phyloP scores from a whole-genome alignment of 768 basidiomycete species.

The Trametes coccinea region DNA sequence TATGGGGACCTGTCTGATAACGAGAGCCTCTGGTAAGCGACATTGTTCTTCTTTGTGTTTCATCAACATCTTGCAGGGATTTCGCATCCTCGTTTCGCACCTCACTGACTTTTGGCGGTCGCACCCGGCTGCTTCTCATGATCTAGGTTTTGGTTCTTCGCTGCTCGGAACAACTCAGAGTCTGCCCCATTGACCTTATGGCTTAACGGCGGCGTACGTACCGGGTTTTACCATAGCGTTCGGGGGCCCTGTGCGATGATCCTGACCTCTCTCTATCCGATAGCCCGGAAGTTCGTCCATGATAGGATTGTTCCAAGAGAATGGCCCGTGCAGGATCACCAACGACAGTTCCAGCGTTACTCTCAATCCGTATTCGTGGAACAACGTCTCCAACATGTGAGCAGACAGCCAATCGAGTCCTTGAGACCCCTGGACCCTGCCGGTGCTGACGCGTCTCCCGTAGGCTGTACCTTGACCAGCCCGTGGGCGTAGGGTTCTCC shows the following conservation, averaged over 20 bases:
- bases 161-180: conserved; percentile 57
- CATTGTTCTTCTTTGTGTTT: not conserved
- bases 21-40: conserved; percentile 55
- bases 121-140: not conserved
- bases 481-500: conserved; percentile 63
- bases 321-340: conserved; percentile 44
- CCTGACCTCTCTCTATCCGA: not conserved
- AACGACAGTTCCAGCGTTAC: conserved; percentile 53
- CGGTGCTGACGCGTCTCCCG: not conserved
- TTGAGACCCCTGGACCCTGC: not conserved
- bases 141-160: conserved; percentile 70
- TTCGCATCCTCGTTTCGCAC: not conserved
- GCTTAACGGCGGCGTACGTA: conserved; percentile 57
- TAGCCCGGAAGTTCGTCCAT: conserved; percentile 43
- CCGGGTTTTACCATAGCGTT: not conserved
- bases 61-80: not conserved
- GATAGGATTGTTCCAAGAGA: conserved; percentile 45
- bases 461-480: conserved; percentile 61
- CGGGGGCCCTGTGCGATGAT: not conserved
- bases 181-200: conserved; percentile 63
- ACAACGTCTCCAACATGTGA: conserved; percentile 52
- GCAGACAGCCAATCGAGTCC: not conserved
- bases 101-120: conserved; percentile 4
- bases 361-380: conserved; percentile 59
- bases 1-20: conserved; percentile 59